phyloP scores from a whole-genome alignment of 2,329 filamentous ascomycete genomes.

The Sporothrix inflata region DNA sequence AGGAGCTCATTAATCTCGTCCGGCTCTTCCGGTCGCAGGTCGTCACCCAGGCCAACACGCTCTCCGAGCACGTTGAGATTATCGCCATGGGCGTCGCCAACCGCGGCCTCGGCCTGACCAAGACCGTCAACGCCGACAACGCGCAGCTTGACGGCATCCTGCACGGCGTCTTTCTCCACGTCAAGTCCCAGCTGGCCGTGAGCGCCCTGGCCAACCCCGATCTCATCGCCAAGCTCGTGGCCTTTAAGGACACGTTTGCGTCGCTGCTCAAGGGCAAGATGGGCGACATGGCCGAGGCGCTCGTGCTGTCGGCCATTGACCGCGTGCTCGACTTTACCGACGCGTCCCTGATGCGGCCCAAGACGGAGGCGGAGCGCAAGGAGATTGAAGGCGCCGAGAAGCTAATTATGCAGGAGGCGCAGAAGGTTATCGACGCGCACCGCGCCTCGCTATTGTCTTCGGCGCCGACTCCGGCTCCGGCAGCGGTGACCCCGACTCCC shows the following conservation, averaged over 20 bases:
- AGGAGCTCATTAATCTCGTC: slow-evolving; percentile 48
- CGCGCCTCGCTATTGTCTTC: neutral
- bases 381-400: slow-evolving; percentile 41
- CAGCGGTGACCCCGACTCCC: neutral
- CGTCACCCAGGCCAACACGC: slow-evolving; percentile 47
- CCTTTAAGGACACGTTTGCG: slow-evolving; percentile 52
- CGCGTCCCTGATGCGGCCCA: slow-evolving; percentile 43
- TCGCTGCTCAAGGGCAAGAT: slow-evolving; percentile 47
- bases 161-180: slow-evolving; percentile 46
- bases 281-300: slow-evolving; percentile 50
- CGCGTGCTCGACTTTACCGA: slow-evolving; percentile 54
- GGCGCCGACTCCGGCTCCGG: neutral
- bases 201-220: slow-evolving; percentile 42
- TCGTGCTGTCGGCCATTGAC: slow-evolving; percentile 56
- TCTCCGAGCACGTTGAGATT: slow-evolving; percentile 48
- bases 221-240: slow-evolving; percentile 48
- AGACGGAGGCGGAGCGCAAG: slow-evolving; percentile 37
- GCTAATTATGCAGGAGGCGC: slow-evolving; percentile 39
- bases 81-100: slow-evolving; percentile 59
- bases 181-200: slow-evolving; percentile 14
- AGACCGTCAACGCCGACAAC: slow-evolving; percentile 44
- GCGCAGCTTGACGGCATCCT: slow-evolving; percentile 54
- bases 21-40: slow-evolving; percentile 53
- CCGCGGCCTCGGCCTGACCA: slow-evolving; percentile 53
- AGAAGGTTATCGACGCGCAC: slow-evolving; percentile 36